Evolutionary conservation across 2,329 filamentous ascomycete species (phyloP).

Genomic region (Trichophyton benhamiae): DNA sequence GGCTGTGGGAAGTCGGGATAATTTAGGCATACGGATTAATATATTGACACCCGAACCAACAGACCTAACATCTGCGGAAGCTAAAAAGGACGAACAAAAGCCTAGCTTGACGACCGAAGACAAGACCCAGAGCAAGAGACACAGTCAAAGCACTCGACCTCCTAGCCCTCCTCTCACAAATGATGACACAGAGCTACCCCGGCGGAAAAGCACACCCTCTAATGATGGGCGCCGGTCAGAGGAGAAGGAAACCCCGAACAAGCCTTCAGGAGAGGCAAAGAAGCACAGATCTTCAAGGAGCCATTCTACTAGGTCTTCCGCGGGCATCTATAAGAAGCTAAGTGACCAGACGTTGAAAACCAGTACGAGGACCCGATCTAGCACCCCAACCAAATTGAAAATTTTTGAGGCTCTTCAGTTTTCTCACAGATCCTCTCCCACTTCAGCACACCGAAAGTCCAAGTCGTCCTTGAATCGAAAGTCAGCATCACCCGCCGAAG

Average conservation of each 20-base stretch:
- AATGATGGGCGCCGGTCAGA: conserved; percentile 21
- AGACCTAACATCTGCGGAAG: conserved; percentile 44
- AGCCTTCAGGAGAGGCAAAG: conserved; percentile 5
- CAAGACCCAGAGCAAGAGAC: conserved; percentile 10
- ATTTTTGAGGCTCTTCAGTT: conserved; percentile 24
- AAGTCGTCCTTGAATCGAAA: conserved; percentile 22
- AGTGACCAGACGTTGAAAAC: conserved; percentile 25
- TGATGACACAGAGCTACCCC: conserved; percentile 29
- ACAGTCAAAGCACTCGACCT: conserved; percentile 23
- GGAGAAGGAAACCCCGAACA: conserved; percentile 18
- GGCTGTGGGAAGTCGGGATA: conserved; percentile 53
- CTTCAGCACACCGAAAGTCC: conserved; percentile 18
- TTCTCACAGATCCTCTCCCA: conserved; percentile 25
- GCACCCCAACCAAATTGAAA: conserved; percentile 29
- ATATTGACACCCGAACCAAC: conserved; percentile 57
- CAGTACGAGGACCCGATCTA: conserved; percentile 26
- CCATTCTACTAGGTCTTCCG: conserved; percentile 31
- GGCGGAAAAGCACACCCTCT: conserved; percentile 24
- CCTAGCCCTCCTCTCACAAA: conserved; percentile 39
- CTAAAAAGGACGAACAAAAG: conserved; percentile 2
- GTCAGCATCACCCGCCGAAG: conserved; percentile 22
- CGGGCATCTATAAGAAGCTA: conserved; percentile 28
- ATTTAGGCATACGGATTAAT: conserved; percentile 25
- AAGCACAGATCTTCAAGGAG: conserved; percentile 9
- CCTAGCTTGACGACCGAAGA: conserved; percentile 21